A percentile compares a stretch with the other conserved stretches of the same genome.
Conservation (phyloP, 139 green algal species). For the Asterochloris sp. region DNA sequence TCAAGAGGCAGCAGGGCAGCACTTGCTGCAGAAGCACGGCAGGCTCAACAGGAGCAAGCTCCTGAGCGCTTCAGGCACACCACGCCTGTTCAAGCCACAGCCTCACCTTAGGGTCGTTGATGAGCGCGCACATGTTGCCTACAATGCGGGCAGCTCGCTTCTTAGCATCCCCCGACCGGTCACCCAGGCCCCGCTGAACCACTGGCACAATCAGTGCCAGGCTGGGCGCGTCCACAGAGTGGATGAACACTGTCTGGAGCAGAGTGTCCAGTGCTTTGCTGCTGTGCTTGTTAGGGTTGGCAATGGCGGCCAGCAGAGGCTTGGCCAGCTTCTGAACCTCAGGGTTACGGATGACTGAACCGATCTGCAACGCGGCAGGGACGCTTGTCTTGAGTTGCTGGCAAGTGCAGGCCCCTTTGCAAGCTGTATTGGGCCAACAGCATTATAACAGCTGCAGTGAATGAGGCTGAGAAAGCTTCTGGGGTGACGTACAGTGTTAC, state of each 20-base stretch:
- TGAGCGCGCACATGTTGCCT: conserved; percentile 90
- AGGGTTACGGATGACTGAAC: conserved; percentile 91
- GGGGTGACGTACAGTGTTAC: too few species aligned
- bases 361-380: conserved; percentile 53
- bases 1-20: too few species aligned
- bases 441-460: too few species aligned
- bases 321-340: conserved; percentile 86
- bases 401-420: too few species aligned
- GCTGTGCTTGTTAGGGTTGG: conserved; percentile 76
- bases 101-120: conserved; percentile 80
- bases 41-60: too few species aligned
- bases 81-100: too few species aligned
- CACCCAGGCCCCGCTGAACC: conserved; percentile 81
- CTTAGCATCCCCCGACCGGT: conserved; percentile 90
- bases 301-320: conserved; percentile 81
- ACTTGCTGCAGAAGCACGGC: too few species aligned
- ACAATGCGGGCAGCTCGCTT: conserved; percentile 91
- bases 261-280: conserved; percentile 65
- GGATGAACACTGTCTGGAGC: conserved; percentile 90
- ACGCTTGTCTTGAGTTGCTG: too few species aligned
- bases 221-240: conserved; percentile 91
- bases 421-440: too few species aligned
- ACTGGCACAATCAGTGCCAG: conserved; percentile 95
- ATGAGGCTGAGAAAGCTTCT: too few species aligned
- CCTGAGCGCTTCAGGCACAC: too few species aligned